These are phyloP conservation scores for Sequoiadendron giganteum DNA, from an alignment of 75 land plant species.

Conservation along the genomic window DNA sequence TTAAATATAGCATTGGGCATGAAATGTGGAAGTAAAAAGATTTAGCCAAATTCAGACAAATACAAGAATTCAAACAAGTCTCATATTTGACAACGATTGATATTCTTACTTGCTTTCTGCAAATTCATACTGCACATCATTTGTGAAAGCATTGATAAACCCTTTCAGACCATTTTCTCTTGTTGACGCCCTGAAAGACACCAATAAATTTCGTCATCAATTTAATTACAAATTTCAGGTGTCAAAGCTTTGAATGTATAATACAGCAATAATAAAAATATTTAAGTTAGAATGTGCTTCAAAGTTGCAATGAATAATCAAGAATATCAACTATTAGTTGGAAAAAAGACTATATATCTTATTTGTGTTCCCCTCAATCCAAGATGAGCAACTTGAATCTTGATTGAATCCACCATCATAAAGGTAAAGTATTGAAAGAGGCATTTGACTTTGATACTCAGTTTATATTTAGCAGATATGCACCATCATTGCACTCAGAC, in stretches of 20 bases:
- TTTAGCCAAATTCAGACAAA: neutral
- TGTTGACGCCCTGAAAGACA: conserved; percentile 53
- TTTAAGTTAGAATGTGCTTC: neutral
- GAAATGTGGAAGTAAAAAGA: neutral
- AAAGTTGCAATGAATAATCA: neutral
- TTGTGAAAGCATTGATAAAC: conserved; percentile 59
- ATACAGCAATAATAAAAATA: too few species aligned
- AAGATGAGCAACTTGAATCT: neutral
- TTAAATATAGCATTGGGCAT: neutral
- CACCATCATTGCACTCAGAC: neutral
- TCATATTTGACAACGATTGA: neutral
- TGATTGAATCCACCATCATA: neutral
- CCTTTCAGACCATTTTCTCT: conserved; percentile 75
- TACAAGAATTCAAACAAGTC: neutral
- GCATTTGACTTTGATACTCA: neutral
- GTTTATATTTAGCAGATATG: neutral
- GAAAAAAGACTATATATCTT: neutral
- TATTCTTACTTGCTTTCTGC: conserved; percentile 68
- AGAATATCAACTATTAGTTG: neutral
- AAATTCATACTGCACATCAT: conserved; percentile 54
- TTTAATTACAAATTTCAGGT: neutral
- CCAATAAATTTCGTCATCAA: neutral
- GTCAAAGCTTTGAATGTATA: neutral
- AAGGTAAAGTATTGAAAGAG: neutral
- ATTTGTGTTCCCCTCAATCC: neutral